Base-by-base conservation (phyloP, 768 basidiomycete genomes). In the Mycena rosella region DNA sequence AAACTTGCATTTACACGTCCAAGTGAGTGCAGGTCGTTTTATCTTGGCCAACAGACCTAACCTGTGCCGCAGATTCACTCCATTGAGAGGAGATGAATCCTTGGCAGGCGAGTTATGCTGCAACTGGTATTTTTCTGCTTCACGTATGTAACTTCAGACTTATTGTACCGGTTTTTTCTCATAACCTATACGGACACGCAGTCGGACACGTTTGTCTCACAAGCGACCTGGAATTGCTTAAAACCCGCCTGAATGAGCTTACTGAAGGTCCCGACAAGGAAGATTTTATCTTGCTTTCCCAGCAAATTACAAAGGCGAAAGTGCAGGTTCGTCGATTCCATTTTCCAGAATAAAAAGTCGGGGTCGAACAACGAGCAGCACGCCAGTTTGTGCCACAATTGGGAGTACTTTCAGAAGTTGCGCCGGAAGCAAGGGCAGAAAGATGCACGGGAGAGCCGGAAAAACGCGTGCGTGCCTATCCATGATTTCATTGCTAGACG, bases 381-480 rank as follows among this genome's bases (percentile, higher is more conserved):
- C 22, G 18, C n/a, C 44, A 8, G 5, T n/a, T 45, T 45, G 22
- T 45, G 44, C 44, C 6, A 6, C 2, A 45, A 2, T 22, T 45
- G 44, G 44, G 44, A 45, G 22, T 9, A 20, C 6, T 5, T 3
- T 18, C 22, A 49, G 22, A 60, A 40, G 26, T 1, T 14, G 14
- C 34, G 48, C 13, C 60, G 68, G 52, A 18, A 47, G 52, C 15
- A 54, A 67, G n/a, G n/a, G n/a, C 65, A 38, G 18, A 63, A 60
- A 47, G 62, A 65, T 29, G 56, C 63, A 38, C 62, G 72, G n/a
- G 22, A 34, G 20, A 57, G 53, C 29, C 65, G 74, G 45, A 60
- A 64, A 40, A 42, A 55, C 34, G 68, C 36, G 74, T 75, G 55
- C 11, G 74, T 62, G 36, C 30, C 26, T 45, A 40, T 34, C 14